Base-by-base conservation (phyloP, 257 asterid genomes). In the Gentiana dahurica region DNA sequence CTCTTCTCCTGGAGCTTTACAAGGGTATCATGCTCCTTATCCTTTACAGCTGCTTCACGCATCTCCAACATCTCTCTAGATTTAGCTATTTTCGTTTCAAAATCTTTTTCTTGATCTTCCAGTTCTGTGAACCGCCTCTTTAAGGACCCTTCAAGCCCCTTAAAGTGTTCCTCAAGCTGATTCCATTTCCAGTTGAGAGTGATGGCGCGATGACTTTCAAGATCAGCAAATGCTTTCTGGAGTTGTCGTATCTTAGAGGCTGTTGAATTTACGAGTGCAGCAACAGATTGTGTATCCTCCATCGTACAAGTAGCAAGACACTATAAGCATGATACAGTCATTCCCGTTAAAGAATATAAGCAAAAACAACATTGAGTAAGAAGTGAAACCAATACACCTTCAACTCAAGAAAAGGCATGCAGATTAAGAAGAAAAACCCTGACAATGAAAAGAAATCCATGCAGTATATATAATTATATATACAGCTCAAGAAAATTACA, bases 171-270 rank as follows among this genome's bases (percentile, higher is more conserved):
- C 68, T 91, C 98, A 38, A 91, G 91, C 72, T 91, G 98, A 62
- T 87, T 76, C 96, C 98, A 91, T 73, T 87, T 85, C 87, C 89
- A 53, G 74, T 83, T 85, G 63, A 91, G 94, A 56, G 95, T 81
- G 32, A 91, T 41, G 12, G 96, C 89, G 39, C 96, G 87, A 67
- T 91, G 96, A 69, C 93, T 85, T 70, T 87, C 98, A 51, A 87
- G 95, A 67, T 91, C 98, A 8, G 98, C 94, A 61, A 91, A 91
- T 65, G 96, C 98, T 70, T 87, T 85, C 68, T 91, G 95, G 57
- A 91, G 89, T 35, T 81, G 96, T 41, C 82, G 94, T 67, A 91
- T 75, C 86, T 85, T 91, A 41, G 96, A 81, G 76, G 83, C 75
- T 33, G 96, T 83, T 37, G 88, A 77, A 64, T 83, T 86, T 81